Base-by-base conservation (phyloP, 208 protist species). In the Crithidia bombi region DNA sequence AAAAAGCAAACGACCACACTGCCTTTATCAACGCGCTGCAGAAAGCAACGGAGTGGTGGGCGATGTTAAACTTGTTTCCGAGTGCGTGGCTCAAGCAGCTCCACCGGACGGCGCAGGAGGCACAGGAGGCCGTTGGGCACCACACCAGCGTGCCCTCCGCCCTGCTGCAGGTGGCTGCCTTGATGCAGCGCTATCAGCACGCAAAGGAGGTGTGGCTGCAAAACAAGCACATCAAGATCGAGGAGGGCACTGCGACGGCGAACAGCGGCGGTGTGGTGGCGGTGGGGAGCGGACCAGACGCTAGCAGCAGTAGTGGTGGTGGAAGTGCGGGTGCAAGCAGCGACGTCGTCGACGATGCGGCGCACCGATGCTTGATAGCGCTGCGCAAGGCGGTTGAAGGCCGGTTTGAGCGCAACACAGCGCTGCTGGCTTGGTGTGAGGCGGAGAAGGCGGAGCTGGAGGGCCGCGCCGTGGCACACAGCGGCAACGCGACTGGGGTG, bases 31-130 rank as follows among this genome's bases (percentile, higher is more conserved):
- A 64, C 1, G 83, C 79, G 2, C 56, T 93, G 26, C 61, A 72
- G 26, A 89, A 89, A 57, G 87, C 87, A 23, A 47, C 81, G 38
- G 75, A 56, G 38, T 94, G 89, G 90, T 96, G 92, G 90, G 66
- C 72, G 19, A 74, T 82, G 71, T 78, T 96, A 19, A 78, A 85
- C 28, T 72, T 94, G n/a, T 96, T 96, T 50, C 86, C 92, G 2
- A 69, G 58, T 15, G 66, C 73, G 26, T 96, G 92, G 92, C 75
- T 95, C 26, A 57, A 67, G 3, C 80, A 86, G 46, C 65, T 96
- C 38, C 75, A 77, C n/a, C 39, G 35, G 52, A 72, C 72, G 35
- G 43, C 61, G 25, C 72, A 77, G 26, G 59, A 64, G 0, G 75
- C 69, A 23, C 72, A 80, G 43, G 68, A 76, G 41, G 65, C 65